Percentiles rank a stretch among this genome's conserved stretches.
phyloP scores from a whole-genome alignment of 306 rosid species.

The Geum urbanum region DNA sequence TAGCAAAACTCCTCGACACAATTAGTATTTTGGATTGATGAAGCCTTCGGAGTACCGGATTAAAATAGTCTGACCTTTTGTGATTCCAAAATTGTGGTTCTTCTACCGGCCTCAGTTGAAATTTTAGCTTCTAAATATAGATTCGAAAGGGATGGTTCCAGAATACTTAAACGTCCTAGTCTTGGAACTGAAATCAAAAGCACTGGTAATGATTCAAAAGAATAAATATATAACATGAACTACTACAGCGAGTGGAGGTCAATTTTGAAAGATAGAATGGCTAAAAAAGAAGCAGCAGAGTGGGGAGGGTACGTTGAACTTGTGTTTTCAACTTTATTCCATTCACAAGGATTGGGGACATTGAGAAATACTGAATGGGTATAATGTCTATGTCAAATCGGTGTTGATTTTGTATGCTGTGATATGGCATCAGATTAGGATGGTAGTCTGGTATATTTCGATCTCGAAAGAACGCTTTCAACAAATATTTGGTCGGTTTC shows the following conservation, averaged over 20 bases:
- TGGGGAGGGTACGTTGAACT: neutral
- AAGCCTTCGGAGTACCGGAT: too few species aligned
- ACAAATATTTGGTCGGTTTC: constrained; percentile 17
- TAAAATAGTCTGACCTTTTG: too few species aligned
- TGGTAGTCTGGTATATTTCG: neutral
- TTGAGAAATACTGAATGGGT: neutral
- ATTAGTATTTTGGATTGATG: too few species aligned
- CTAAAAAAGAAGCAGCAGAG: neutral
- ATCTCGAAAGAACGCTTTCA: neutral
- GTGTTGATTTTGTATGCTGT: neutral
- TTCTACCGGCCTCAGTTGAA: neutral
- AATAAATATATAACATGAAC: neutral
- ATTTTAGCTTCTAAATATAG: neutral
- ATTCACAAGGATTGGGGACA: neutral
- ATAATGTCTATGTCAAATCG: neutral
- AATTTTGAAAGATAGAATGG: neutral
- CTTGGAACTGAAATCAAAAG: neutral
- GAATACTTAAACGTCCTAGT: neutral
- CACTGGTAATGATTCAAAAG: neutral
- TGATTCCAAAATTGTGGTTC: neutral
- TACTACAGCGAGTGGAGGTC: neutral
- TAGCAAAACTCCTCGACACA: too few species aligned
- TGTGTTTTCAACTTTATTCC: neutral
- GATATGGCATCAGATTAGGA: neutral
- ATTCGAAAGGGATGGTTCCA: neutral